Percentiles rank a stretch among this genome's conserved stretches.
These are phyloP conservation scores for Mycena rebaudengoi DNA, from an alignment of 768 basidiomycete species.

Conservation along the genomic window DNA sequence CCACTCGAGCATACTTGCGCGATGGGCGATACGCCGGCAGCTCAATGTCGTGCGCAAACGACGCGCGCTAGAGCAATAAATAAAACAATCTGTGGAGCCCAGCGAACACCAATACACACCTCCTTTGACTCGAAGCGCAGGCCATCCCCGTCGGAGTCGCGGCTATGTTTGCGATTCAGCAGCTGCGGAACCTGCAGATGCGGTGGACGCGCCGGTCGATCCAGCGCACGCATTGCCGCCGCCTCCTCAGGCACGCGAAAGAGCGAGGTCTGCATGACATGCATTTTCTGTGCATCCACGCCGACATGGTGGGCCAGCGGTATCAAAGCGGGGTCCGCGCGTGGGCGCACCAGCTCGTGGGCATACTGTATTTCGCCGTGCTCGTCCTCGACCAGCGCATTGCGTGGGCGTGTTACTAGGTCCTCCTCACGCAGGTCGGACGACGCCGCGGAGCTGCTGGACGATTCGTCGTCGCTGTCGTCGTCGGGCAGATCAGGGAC, in stretches of 20 bases:
- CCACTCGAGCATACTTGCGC: slow-evolving; percentile 82
- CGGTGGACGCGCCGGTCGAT: slow-evolving; percentile 47
- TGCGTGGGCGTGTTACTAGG: slow-evolving; percentile 43
- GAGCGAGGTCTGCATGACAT: slow-evolving; percentile 92
- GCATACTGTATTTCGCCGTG: slow-evolving; percentile 58
- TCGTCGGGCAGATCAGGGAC: slow-evolving; percentile 36
- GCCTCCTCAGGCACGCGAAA: slow-evolving; percentile 83
- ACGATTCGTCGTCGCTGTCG: slow-evolving; percentile 45
- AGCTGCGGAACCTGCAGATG: slow-evolving; percentile 47
- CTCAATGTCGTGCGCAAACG: slow-evolving; percentile 79
- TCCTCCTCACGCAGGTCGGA: slow-evolving; percentile 64
- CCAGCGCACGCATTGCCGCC: slow-evolving; percentile 65
- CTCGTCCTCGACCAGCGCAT: slow-evolving; percentile 63
- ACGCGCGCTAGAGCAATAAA: slow-evolving; percentile 75
- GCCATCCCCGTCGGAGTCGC: slow-evolving; percentile 81
- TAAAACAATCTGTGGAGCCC: too few relatives aligned
- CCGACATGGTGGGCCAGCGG: slow-evolving; percentile 80
- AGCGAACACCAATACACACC: slow-evolving; percentile 53
- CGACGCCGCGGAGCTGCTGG: slow-evolving; percentile 46
- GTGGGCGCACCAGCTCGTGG: slow-evolving; percentile 50
- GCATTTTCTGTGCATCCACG: slow-evolving; percentile 87
- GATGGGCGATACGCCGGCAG: slow-evolving; percentile 76
- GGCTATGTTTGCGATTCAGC: slow-evolving; percentile 74
- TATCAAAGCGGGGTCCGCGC: slow-evolving; percentile 59
- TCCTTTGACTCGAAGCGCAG: slow-evolving; percentile 68